Base-by-base conservation (phyloP, 345 rosid species). In the Euphorbia tirucalli region DNA sequence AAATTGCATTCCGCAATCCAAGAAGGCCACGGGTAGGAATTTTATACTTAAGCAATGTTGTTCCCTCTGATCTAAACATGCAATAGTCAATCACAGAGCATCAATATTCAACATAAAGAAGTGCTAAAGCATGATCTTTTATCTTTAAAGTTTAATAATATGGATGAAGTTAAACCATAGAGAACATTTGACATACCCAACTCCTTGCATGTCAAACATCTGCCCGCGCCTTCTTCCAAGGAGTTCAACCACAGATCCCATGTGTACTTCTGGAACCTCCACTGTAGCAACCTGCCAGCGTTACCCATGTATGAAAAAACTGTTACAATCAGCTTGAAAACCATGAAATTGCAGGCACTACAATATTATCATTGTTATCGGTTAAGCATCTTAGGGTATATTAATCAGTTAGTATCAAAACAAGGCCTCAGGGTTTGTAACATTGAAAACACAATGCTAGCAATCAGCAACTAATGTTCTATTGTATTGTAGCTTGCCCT, bases 11-110 rank as follows among this genome's bases (percentile, higher is more conserved):
- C 74, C 97, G 87, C 87, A 94, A 61, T 66, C 98, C 98, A 70
- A 94, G 92, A 84, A 94, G 97, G 64, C 98, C 97, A 76, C 98
- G 97, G 32, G 98, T 92, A 71, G 97, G 98, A 58, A 94, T 90
- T 83, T 86, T 90, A 81, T 94, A 94, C 66, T 75, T 88, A 32
- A 94, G 87, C 74, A 92, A 72, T 22, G 84, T 86, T 69, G 96
- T 92, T 82, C 97, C 98, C 76, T 92, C 97, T 52, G 89, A 83
- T 81, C 97, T 94, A 77, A 41, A n/a, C 55, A 74, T 2, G 56
- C 59, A 25, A 59, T 65, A 71, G 63, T 61, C 70, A 18, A 72
- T 25, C 64, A 54, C 18, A 60, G 58, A 35, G 46, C 41, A 50
- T 43, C 30, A 49, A 49, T 55, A 21, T 50, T 35, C 54, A 60